Percentiles rank a stretch among this genome's conserved stretches.
These are phyloP conservation scores for Mycena sp. DNA, from an alignment of 1,284 basidiomycete species.

Conservation along the genomic window DNA sequence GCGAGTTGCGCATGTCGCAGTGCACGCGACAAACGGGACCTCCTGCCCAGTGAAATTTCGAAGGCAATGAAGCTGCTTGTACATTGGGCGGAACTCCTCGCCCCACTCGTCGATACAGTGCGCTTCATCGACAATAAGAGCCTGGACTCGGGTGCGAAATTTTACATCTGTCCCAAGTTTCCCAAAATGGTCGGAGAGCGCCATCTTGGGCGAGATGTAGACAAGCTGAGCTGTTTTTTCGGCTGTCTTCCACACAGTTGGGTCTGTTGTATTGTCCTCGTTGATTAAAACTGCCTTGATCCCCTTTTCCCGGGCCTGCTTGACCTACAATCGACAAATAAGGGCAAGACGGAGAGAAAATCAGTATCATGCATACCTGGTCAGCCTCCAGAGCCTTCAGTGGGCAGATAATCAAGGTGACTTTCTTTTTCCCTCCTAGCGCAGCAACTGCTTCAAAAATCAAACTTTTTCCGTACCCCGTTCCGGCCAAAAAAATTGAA, in stretches of 20 bases:
- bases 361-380: conserved; percentile 32
- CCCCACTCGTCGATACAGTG: conserved; percentile 12
- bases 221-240: not conserved
- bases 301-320: conserved; percentile 23
- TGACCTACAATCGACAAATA: conserved; percentile 11
- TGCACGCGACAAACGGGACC: conserved; percentile 27
- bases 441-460: conserved; percentile 36
- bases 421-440: conserved; percentile 28
- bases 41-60: conserved; percentile 37
- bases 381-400: conserved; percentile 40
- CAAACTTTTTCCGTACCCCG: conserved; percentile 41
- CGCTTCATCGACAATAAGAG: conserved; percentile 5
- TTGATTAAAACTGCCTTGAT: conserved; percentile 27
- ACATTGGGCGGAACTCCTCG: conserved; percentile 35
- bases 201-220: not conserved
- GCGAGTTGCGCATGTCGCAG: no score
- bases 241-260: conserved; percentile 17
- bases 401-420: conserved; percentile 36
- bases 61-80: conserved; percentile 34
- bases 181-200: conserved; percentile 25
- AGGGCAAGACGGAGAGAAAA: not conserved
- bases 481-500: conserved; percentile 26
- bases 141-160: not conserved
- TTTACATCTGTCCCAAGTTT: conserved; percentile 34
- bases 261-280: conserved; percentile 21